Conservation (phyloP, 768 basidiomycete species). For the Exsudoporus frostii region DNA sequence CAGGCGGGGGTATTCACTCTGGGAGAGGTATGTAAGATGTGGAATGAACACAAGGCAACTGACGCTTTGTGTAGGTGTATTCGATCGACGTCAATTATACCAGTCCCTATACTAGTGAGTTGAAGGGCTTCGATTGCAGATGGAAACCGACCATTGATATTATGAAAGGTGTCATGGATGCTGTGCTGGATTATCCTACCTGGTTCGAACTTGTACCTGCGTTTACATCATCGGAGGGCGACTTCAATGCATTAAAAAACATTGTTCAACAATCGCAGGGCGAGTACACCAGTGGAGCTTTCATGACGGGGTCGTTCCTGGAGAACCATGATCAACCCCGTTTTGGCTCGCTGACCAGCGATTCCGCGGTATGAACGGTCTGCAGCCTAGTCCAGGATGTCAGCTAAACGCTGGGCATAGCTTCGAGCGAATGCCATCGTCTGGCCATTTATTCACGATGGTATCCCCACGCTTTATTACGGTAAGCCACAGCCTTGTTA, state of each 20-base stretch:
- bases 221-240: conserved; percentile 35
- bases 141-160: neutral
- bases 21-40: conserved; percentile 43
- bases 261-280: conserved; percentile 32
- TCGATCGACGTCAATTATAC: conserved; percentile 40
- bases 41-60: conserved; percentile 16
- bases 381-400: no score
- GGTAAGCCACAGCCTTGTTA: conserved; percentile 22
- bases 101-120: conserved; percentile 40
- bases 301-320: conserved; percentile 45
- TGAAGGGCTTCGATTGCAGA: neutral
- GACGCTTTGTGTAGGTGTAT: conserved; percentile 34
- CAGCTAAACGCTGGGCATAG: conserved; percentile 19
- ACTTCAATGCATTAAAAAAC: conserved; percentile 31
- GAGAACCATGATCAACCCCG: conserved; percentile 57
- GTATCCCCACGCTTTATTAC: conserved; percentile 51
- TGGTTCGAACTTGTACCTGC: conserved; percentile 43
- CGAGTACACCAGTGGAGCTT: conserved; percentile 38
- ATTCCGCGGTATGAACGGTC: conserved; percentile 35
- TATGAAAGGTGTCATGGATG: conserved; percentile 38
- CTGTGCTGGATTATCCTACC: conserved; percentile 48
- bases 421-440: conserved; percentile 46
- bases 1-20: conserved; percentile 51
- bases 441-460: conserved; percentile 49
- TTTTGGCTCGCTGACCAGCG: conserved; percentile 41